Conservation (phyloP, 1,139 yeast genomes). For the Scheffersomyces parashehatae region DNA sequence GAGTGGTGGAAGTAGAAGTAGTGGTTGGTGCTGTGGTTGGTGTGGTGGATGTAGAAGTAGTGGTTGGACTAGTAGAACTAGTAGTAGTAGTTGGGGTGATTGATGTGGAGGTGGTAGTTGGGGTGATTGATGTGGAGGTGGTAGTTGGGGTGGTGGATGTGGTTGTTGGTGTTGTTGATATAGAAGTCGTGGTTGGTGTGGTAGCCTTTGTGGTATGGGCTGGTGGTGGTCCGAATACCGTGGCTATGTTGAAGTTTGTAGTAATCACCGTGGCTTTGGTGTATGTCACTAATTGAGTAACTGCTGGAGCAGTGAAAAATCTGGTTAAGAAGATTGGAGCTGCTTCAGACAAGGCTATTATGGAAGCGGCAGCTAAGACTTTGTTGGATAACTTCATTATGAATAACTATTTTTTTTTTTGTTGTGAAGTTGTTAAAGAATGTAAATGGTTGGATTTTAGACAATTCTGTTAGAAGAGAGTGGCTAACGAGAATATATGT, state of each 20-base stretch:
- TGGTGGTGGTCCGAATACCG: slow-evolving; percentile 13
- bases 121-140: slow-evolving; percentile 7
- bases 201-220: slow-evolving; percentile 10
- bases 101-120: slow-evolving; percentile 10
- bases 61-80: slow-evolving; percentile 4
- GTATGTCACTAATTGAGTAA: slow-evolving; percentile 26
- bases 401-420: background rate
- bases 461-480: no score
- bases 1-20: slow-evolving; percentile 12
- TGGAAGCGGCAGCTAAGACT: slow-evolving; percentile 13
- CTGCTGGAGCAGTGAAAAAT: slow-evolving; percentile 32
- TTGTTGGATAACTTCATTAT: slow-evolving; percentile 4
- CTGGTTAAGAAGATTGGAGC: slow-evolving; percentile 30
- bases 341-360: slow-evolving; percentile 26
- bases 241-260: slow-evolving; percentile 8
- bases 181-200: slow-evolving; percentile 8
- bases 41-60: slow-evolving; percentile 9
- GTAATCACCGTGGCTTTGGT: slow-evolving; percentile 20
- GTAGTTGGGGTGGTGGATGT: slow-evolving; percentile 12
- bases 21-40: slow-evolving; percentile 5
- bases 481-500: no score
- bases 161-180: slow-evolving; percentile 10
- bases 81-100: slow-evolving; percentile 2
- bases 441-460: no score
- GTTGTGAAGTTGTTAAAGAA: no score